These are phyloP conservation scores for Ochetophila trinervis DNA, from an alignment of 306 rosid genomes.

Conservation along the genomic window DNA sequence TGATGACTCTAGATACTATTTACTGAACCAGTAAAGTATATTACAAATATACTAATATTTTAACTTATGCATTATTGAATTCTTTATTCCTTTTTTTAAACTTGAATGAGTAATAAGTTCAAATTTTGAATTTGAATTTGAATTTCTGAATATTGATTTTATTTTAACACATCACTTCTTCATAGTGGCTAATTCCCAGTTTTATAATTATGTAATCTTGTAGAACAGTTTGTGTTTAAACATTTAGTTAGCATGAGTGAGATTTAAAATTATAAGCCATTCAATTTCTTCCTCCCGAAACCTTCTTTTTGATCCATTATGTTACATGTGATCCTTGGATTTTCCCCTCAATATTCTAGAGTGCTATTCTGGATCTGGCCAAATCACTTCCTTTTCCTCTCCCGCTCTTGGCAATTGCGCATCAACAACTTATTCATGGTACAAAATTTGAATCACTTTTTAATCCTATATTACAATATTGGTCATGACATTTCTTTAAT, in stretches of 20 bases:
- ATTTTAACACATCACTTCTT: too few species aligned
- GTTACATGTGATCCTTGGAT: constrained; percentile 15
- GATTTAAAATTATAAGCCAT: not conserved
- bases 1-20: too few species aligned
- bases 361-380: constrained; percentile 62
- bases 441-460: constrained; percentile 8
- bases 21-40: too few species aligned
- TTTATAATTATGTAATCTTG: too few species aligned
- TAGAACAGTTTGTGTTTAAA: not conserved
- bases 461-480: not conserved
- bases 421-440: constrained; percentile 89
- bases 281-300: constrained; percentile 9
- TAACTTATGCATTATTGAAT: too few species aligned
- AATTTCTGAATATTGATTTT: too few species aligned
- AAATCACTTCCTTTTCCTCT: constrained; percentile 82
- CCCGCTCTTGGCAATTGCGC: constrained; percentile 76
- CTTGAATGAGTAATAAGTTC: too few species aligned
- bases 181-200: too few species aligned
- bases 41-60: too few species aligned
- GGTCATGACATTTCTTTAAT: constrained; percentile 18
- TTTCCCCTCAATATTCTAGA: constrained; percentile 43
- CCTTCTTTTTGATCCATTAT: constrained; percentile 11
- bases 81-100: too few species aligned
- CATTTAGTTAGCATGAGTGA: not conserved
- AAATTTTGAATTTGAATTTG: too few species aligned